Evolutionary conservation across 2,329 filamentous ascomycete genomes (phyloP).

Genomic region (Juglanconis juglandina): DNA sequence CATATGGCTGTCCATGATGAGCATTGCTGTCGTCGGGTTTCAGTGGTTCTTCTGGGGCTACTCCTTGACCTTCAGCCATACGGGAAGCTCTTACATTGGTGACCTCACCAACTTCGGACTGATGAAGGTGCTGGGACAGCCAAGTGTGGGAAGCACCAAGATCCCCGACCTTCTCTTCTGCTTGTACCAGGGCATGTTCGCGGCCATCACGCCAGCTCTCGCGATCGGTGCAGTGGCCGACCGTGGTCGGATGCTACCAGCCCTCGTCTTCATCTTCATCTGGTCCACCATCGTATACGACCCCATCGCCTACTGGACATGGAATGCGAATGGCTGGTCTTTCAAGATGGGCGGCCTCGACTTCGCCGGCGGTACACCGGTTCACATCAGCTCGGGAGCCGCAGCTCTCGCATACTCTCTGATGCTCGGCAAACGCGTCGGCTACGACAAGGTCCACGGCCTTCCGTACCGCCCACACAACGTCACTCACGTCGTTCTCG

Average conservation of each 20-base stretch:
- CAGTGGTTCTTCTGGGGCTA: constrained; percentile 98
- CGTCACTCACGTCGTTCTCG: constrained; percentile 69
- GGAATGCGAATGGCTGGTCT: constrained; percentile 72
- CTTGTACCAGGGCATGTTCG: constrained; percentile 87
- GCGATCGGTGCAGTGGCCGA: constrained; percentile 60
- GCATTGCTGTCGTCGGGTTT: constrained; percentile 74
- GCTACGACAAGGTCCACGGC: constrained; percentile 58
- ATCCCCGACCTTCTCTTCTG: constrained; percentile 82
- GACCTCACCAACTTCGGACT: constrained; percentile 79
- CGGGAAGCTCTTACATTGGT: constrained; percentile 73
- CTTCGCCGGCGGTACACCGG: constrained; percentile 72
- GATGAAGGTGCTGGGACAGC: constrained; percentile 70
- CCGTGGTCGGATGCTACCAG: constrained; percentile 59
- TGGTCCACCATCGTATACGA: constrained; percentile 72
- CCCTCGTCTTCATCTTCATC: constrained; percentile 64
- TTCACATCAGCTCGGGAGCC: constrained; percentile 70
- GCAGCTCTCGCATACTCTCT: constrained; percentile 70
- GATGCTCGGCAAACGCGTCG: constrained; percentile 67
- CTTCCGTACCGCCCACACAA: constrained; percentile 70
- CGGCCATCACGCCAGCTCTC: constrained; percentile 71
- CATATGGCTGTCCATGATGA: constrained; percentile 81
- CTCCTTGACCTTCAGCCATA: constrained; percentile 78
- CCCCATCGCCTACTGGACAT: constrained; percentile 73
- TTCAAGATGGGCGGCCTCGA: constrained; percentile 66
- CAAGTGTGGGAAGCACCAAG: constrained; percentile 67